These are phyloP conservation scores for Syzygium aqueum DNA, from an alignment of 345 rosid species.

Conservation along the genomic window DNA sequence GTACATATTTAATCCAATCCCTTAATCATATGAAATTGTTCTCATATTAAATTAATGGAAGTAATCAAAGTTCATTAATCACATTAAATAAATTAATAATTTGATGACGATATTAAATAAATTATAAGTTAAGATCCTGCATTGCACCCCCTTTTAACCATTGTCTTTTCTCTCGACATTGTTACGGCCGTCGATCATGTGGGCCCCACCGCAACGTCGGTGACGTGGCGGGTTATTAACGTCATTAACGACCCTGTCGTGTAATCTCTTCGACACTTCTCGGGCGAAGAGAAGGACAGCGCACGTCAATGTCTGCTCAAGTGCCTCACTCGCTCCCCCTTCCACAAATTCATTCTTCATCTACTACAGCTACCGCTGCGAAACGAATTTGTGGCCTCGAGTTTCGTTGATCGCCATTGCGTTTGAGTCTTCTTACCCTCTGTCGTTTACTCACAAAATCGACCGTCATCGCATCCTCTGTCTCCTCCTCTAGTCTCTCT, in stretches of 20 bases:
- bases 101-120: no score
- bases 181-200: no score
- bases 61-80: accelerated
- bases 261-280: not conserved
- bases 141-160: no score
- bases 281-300: not conserved
- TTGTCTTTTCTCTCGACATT: no score
- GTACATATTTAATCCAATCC: no score
- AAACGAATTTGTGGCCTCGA: not conserved
- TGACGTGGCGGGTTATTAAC: not conserved
- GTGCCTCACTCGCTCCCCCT: not conserved
- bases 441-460: not conserved
- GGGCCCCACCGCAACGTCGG: not conserved
- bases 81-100: no score
- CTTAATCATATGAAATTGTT: no score
- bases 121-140: no score
- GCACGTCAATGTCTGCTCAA: not conserved
- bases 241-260: not conserved
- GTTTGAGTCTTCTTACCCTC: not conserved
- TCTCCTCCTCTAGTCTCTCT: not conserved
- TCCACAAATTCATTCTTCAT: not conserved
- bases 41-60: no score
- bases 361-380: not conserved
- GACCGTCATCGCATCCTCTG: not conserved
- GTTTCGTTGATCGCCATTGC: not conserved